phyloP scores from a whole-genome alignment of 768 basidiomycete species.

The Rhizopogon vulgaris region DNA sequence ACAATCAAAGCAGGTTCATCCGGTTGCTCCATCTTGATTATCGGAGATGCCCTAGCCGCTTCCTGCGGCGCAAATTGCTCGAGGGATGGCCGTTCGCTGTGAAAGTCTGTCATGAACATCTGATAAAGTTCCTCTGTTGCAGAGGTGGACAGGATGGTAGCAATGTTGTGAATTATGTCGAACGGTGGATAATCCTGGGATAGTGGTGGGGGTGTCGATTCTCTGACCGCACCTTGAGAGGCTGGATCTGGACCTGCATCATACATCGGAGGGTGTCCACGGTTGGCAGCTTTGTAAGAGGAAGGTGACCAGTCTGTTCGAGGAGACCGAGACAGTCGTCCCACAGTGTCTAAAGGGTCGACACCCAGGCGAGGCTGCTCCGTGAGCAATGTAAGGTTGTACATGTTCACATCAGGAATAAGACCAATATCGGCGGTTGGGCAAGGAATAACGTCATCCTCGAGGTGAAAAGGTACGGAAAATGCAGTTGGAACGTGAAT shows the following conservation, averaged over 20 bases:
- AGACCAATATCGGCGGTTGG: constrained; percentile 16
- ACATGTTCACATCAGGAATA: constrained; percentile 32
- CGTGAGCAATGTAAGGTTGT: constrained; percentile 14
- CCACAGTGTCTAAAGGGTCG: constrained; percentile 35
- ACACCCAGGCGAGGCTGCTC: constrained; percentile 22
- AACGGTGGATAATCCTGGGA: constrained; percentile 18
- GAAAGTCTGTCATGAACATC: neutral
- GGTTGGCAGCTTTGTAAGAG: neutral
- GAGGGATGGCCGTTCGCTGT: neutral
- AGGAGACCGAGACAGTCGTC: constrained; percentile 3
- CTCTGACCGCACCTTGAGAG: neutral
- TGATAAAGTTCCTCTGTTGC: constrained; percentile 1
- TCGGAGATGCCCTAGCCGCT: neutral
- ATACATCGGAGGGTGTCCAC: neutral
- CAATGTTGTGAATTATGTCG: constrained; percentile 24
- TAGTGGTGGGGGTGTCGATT: neutral
- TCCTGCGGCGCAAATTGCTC: neutral
- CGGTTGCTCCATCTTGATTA: neutral
- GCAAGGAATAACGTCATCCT: constrained; percentile 9
- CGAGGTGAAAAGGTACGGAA: neutral
- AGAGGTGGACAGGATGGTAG: constrained; percentile 22
- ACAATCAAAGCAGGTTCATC: neutral
- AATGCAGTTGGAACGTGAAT: neutral
- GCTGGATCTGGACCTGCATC: neutral
- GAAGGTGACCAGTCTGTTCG: neutral